Conservation (phyloP, 2,329 filamentous ascomycete species). For the Pyrenochaeta sp. region DNA sequence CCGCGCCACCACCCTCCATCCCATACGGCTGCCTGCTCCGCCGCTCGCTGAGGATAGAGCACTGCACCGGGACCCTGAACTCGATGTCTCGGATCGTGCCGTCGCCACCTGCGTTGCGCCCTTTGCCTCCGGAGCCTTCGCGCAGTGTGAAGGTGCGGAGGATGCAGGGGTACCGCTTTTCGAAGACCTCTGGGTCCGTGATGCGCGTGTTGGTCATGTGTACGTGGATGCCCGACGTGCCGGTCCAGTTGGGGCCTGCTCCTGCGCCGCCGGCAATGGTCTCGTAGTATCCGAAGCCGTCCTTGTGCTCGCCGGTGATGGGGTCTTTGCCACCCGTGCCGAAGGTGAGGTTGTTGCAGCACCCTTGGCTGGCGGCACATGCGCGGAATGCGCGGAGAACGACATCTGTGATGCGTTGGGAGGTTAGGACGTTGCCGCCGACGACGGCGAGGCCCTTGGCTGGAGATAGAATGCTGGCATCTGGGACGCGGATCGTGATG, state of each 20-base stretch:
- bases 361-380: conserved; percentile 39
- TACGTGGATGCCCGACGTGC: conserved; percentile 41
- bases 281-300: conserved; percentile 45
- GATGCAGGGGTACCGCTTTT: conserved; percentile 46
- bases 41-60: conserved; percentile 73
- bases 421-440: conserved; percentile 39
- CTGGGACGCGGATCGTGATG: conserved; percentile 32
- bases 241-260: conserved; percentile 42
- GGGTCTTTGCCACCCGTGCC: conserved; percentile 24
- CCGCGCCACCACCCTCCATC: conserved; percentile 78
- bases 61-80: conserved; percentile 74
- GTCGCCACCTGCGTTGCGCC: conserved; percentile 70
- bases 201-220: conserved; percentile 51
- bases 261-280: conserved; percentile 48
- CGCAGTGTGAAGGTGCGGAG: conserved; percentile 55
- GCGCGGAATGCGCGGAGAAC: conserved; percentile 40
- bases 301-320: conserved; percentile 18
- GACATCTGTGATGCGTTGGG: conserved; percentile 43
- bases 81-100: conserved; percentile 77
- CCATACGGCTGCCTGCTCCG: conserved; percentile 77
- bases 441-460: conserved; percentile 35
- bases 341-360: conserved; percentile 23
- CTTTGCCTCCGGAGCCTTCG: conserved; percentile 65
- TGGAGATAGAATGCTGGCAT: conserved; percentile 38
- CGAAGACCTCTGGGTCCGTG: conserved; percentile 45